Base-by-base conservation (phyloP, 805 yeast genomes). In the Pichia occidentalis region DNA sequence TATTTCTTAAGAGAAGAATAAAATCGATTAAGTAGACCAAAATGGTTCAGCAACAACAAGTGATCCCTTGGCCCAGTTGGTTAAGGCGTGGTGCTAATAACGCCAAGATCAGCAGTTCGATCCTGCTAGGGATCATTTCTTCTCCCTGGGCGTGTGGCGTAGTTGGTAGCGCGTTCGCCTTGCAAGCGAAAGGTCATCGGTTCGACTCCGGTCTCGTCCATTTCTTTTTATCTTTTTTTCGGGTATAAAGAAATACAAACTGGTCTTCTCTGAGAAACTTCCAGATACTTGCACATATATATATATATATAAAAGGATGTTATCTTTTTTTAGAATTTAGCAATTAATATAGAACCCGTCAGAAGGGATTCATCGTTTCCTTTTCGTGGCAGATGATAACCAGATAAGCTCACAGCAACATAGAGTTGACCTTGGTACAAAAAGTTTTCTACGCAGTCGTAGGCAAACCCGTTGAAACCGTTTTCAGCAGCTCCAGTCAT, bases 131-230 rank as follows among this genome's bases (percentile, higher is more conserved):
- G 82, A 77, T 76, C 85, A 31, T 3, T 8, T 19, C 23, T 13
- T 5, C 8, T 16, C 21, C 18, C 24, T 21, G 81, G 81, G 82
- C 80, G 77, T 75, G 80, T 75, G 80, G 80, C 80, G 81, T 71
- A 75, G 80, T 75, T 73, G 80, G 80, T 74, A 75, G 80, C 80
- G 80, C 80, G 80, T 73, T 73, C 77, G 74, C 81, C 74, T 75
- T 73, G 80, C 80, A 75, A 75, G 81, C 73, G 78, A 73, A 73
- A 75, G 81, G 82, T 75, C 81, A 73, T 75, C 75, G 80, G 80
- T 73, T 74, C 81, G 77, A 75, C 69, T 75, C 80, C 80, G 73
- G 75, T 71, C 79, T 74, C 77, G 80, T 75, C 80, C 80, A 72
- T 41, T 60, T 44, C 42, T 54, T 56, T 58, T 52, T 51, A 16